Percentiles rank a stretch among this genome's conserved stretches.
Conservation (phyloP, 768 basidiomycete species). For the Lentinula sp. region DNA sequence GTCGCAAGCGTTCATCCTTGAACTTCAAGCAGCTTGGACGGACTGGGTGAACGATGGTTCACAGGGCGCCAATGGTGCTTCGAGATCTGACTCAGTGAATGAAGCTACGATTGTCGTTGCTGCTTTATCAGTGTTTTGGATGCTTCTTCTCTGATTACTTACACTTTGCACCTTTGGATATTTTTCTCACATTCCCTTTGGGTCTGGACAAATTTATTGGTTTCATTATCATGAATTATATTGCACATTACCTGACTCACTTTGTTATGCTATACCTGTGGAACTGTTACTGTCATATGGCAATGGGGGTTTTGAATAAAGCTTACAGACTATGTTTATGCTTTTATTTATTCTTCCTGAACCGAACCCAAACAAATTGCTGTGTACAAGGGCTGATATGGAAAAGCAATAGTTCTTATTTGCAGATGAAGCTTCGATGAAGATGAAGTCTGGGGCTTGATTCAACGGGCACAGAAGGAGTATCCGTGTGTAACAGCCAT, state of each 20-base stretch:
- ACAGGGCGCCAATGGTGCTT: constrained; percentile 40
- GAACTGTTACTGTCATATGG: neutral
- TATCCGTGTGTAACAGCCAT: no score
- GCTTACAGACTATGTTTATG: neutral
- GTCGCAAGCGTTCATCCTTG: constrained; percentile 72
- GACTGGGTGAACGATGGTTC: constrained; percentile 65
- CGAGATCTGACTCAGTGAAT: neutral
- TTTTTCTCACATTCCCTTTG: neutral
- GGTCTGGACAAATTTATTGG: neutral
- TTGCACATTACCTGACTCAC: neutral
- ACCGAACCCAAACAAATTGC: no score
- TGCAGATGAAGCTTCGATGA: no score
- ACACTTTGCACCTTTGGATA: neutral
- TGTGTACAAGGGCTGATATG: no score
- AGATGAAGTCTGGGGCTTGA: no score
- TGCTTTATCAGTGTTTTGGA: neutral
- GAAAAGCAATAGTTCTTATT: neutral
- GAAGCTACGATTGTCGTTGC: neutral
- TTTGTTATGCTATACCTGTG: neutral
- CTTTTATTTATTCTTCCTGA: no score
- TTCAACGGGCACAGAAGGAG: no score
- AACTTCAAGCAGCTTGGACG: constrained; percentile 60
- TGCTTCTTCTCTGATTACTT: neutral
- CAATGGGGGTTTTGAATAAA: neutral
- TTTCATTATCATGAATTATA: neutral